phyloP scores from a whole-genome alignment of 805 yeast genomes.

The Lachancea quebecensis region DNA sequence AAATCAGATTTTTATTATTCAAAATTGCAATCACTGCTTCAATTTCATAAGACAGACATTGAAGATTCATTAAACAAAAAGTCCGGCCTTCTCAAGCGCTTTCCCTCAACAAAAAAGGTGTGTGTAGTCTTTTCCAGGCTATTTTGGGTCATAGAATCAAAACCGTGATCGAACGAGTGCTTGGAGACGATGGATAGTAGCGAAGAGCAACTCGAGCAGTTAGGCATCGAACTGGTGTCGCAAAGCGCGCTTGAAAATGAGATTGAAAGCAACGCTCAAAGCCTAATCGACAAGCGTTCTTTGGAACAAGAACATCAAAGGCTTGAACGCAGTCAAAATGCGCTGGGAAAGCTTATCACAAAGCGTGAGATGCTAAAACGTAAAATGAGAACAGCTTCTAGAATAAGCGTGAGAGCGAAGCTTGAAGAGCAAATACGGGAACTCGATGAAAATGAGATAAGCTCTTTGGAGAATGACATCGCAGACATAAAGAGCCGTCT shows the following conservation, averaged over 20 bases:
- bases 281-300: constrained; percentile 53
- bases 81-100: no score
- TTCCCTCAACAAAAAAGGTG: no score
- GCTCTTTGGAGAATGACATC: constrained; percentile 52
- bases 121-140: no score
- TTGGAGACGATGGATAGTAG: background rate
- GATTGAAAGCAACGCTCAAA: constrained; percentile 64
- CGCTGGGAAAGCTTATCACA: constrained; percentile 36
- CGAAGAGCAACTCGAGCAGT: constrained; percentile 26
- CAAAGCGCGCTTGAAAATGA: constrained; percentile 73
- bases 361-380: constrained; percentile 44
- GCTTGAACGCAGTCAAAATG: constrained; percentile 55
- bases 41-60: no score
- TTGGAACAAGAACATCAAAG: constrained; percentile 69
- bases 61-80: no score
- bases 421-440: constrained; percentile 48
- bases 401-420: constrained; percentile 57
- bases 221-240: constrained; percentile 60
- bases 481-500: constrained; percentile 52
- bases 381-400: constrained; percentile 46
- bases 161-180: no score
- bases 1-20: no score
- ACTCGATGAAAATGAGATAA: constrained; percentile 44
- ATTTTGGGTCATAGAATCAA: no score
- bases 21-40: no score